A percentile compares a stretch with the other conserved stretches of the same genome.
These are phyloP conservation scores for Neurospora tetrasperma DNA, from an alignment of 495 filamentous ascomycete genomes.

Conservation along the genomic window DNA sequence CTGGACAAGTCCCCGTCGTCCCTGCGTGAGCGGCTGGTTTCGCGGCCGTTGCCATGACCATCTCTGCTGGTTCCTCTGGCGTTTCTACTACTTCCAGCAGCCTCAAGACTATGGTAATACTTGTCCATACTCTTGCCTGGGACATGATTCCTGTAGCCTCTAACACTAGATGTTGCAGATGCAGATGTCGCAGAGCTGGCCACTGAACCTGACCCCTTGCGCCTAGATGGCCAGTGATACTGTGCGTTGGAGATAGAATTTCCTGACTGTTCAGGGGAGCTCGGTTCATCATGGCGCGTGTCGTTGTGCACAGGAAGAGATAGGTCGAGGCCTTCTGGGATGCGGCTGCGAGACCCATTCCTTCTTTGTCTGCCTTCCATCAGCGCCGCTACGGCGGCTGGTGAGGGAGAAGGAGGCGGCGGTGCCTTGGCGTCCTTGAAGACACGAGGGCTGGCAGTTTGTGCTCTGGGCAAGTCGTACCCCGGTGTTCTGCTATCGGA, in stretches of 20 bases:
- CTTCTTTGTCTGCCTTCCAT: conserved; percentile 46
- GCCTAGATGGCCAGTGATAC: conserved; percentile 37
- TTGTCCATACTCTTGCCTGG: conserved; percentile 62
- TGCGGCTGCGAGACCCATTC: conserved; percentile 68
- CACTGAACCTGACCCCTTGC: conserved; percentile 36
- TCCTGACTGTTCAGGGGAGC: conserved; percentile 39
- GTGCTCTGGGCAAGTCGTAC: conserved; percentile 25
- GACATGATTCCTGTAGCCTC: conserved; percentile 26
- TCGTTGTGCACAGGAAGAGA: conserved; percentile 52
- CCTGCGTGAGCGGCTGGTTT: conserved; percentile 41
- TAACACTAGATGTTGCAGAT: conserved; percentile 26
- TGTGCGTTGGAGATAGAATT: conserved; percentile 27
- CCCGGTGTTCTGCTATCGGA: conserved; percentile 4
- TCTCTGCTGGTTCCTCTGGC: conserved; percentile 49
- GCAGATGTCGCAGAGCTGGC: conserved; percentile 35
- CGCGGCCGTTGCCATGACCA: conserved; percentile 39
- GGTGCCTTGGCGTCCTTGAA: conserved; percentile 29
- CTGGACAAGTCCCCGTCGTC: conserved; percentile 52
- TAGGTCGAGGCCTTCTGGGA: conserved; percentile 72
- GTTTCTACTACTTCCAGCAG: conserved; percentile 52
- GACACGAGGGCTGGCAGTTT: conserved; percentile 43
- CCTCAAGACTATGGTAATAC: conserved; percentile 79
- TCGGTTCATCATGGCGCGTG: conserved; percentile 39
- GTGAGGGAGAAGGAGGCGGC: conserved; percentile 43
- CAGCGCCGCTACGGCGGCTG: conserved; percentile 33